A percentile compares a stretch with the other conserved stretches of the same genome.
Conservation (phyloP, 2,329 filamentous ascomycete species). For the Ascochyta clinopodiicola region DNA sequence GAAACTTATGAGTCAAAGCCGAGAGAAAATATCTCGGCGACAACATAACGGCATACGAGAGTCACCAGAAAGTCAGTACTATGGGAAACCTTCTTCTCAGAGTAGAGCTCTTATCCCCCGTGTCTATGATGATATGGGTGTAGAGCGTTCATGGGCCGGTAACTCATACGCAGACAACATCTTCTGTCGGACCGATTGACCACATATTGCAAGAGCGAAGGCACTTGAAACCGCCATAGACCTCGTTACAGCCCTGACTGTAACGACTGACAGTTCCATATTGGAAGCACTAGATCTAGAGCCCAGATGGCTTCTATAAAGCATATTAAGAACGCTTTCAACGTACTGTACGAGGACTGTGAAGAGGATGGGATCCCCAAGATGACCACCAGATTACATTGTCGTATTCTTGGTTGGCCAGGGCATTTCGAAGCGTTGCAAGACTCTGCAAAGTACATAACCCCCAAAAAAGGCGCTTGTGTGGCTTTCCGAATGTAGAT, state of each 20-base stretch:
- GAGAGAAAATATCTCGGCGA: conserved; percentile 55
- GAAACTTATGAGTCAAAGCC: conserved; percentile 53
- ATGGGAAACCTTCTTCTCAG: no score
- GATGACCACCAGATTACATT: conserved; percentile 64
- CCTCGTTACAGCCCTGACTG: conserved; percentile 63
- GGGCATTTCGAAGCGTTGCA: conserved; percentile 59
- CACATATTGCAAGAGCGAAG: conserved; percentile 46
- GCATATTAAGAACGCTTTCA: conserved; percentile 58
- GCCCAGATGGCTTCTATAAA: conserved; percentile 52
- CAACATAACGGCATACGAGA: neutral
- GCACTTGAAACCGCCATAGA: conserved; percentile 60
- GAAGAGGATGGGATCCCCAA: conserved; percentile 38
- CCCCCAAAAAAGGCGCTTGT: conserved; percentile 61
- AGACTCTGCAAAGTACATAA: conserved; percentile 62
- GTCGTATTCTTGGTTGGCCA: conserved; percentile 60
- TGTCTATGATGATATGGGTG: conserved; percentile 55
- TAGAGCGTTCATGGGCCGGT: conserved; percentile 57
- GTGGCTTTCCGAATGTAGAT: conserved; percentile 62
- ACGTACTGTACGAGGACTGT: conserved; percentile 59
- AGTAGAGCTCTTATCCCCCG: no score
- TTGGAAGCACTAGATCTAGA: conserved; percentile 53
- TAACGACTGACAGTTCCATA: conserved; percentile 59
- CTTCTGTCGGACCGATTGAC: conserved; percentile 63
- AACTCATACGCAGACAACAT: conserved; percentile 64
- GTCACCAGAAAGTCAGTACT: no score